Evolutionary conservation across 2,329 filamentous ascomycete species (phyloP), one percentile per base, ranked within the genome.

Genomic region (Aspergillus sp.): DNA sequence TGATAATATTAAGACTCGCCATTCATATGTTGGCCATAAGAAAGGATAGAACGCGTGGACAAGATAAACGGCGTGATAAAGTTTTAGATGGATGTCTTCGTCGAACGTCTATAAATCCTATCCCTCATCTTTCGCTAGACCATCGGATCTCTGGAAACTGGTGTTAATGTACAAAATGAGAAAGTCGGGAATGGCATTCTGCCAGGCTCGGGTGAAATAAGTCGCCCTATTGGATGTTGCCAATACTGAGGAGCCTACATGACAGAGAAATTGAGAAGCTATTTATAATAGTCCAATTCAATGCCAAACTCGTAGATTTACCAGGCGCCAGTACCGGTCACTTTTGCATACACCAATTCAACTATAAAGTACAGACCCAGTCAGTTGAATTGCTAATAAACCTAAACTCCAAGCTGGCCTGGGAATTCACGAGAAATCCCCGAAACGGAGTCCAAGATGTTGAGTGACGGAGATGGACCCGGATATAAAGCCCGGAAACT

Each of bases 151-250:
- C 66, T 87, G 84, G 37, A 83, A 75, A 8, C 84, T 84, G 15
- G 41, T 39, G 39, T 46, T 52, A 27, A 45, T 47, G 77, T 80
- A 43, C 27, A 8, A 3, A 31, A 87, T 65, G 55, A 87, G 79
- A 31, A 84, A 76, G 40, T 79, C 6, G 74, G 77, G 68, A 84
- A 85, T 6, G 77, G 60, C 82, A 84, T 84, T 12, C 21, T 48
- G 9, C 27, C 9, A 31, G 27, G 27, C 9, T 31, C 9, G 9
- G 9, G 27, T 31, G 27, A 31, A 31, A 4, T 1, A 31, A 4
- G 27, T 1, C 2, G 8, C 8, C 7, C 19, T 14, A 9, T 47
- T n/a, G 23, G 6, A 23, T 31, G 25, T 21, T 14, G 17, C 9
- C 9, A 11, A 31, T 43, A 4, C 4, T 9, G 11, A 17, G 21